Evolutionary conservation across 116 monocot species (phyloP), one percentile per base, ranked within the genome.

Genomic region (Dioscorea cayenensis): DNA sequence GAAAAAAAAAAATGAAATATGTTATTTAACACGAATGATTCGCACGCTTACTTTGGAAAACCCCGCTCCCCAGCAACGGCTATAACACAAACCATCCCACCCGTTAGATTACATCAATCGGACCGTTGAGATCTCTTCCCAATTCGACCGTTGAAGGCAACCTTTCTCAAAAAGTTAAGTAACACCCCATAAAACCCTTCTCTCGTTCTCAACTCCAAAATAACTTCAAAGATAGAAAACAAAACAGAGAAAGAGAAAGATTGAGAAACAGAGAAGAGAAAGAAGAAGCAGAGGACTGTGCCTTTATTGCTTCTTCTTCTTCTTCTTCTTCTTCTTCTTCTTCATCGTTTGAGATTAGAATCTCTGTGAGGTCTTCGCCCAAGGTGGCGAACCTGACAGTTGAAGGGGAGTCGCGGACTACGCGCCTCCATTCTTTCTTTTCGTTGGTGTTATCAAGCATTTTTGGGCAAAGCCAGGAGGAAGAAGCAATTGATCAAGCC

Each of bases 351-450:
- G 55, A 55, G 55, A 0, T 55, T n/a, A 2, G 16, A 62, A 27
- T 7, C 23, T 7, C 20, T 27, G n/a, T 59, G n/a, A 17, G 16
- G 18, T 17, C 8, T 17, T 64, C 22, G 64, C 60, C 51, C 49
- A 75, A 71, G 64, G 79, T 79, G 79, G 75, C 71, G 60, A 72
- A 69, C 49, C 36, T 51, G 28, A 48, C 22, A 28, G 60, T 6
- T 21, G 81, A 72, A 49, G 72, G 66, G 72, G 77, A 72, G 67
- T 65, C 76, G 71, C 36, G 79, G 72, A 29, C 66, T 49, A 51
- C 48, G 32, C 73, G 71, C 36, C 75, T 81, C 64, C 75, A 65
- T 7, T 65, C 74, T 8, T 73, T 85, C 75, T 55, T 85, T 38
- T 72, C 78, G 18, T 71, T 81, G 9, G 77, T 78, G 29, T 68